Evolutionary conservation across 164 flowering plant genomes (phyloP).

Genomic region (Warburgia ugandensis): DNA sequence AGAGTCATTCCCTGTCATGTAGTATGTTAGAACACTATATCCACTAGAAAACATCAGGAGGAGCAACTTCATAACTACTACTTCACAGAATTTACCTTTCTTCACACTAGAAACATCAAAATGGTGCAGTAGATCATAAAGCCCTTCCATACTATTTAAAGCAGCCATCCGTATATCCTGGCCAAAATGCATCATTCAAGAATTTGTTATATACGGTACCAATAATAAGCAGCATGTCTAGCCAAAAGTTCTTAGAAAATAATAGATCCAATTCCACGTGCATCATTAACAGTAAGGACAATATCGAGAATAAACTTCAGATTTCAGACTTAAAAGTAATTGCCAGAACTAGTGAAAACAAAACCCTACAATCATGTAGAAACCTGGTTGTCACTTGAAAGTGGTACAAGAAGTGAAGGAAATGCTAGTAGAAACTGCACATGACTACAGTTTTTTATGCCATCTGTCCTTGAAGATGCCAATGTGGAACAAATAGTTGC

Average conservation of each 20-base stretch:
- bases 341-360: background rate
- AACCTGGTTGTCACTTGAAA: constrained; percentile 71
- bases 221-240: too few relatives aligned
- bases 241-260: too few relatives aligned
- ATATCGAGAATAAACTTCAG: background rate
- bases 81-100: constrained; percentile 36
- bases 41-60: background rate
- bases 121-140: constrained; percentile 32
- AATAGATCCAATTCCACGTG: too few relatives aligned
- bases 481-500: constrained; percentile 36
- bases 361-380: background rate
- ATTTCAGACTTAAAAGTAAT: background rate
- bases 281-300: too few relatives aligned
- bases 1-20: constrained; percentile 33
- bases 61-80: background rate
- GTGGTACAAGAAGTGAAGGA: constrained; percentile 74
- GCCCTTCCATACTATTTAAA: constrained; percentile 57
- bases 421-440: constrained; percentile 43
- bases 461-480: constrained; percentile 26
- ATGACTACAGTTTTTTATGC: constrained; percentile 7
- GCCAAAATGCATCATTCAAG: too few relatives aligned
- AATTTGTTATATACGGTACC: too few relatives aligned
- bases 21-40: constrained; percentile 5
- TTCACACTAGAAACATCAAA: constrained; percentile 26
- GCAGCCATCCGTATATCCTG: constrained; percentile 65